Evolutionary conservation across 2,329 filamentous ascomycete species (phyloP).

Genomic region (Aspergillus fumigatiaffinis): DNA sequence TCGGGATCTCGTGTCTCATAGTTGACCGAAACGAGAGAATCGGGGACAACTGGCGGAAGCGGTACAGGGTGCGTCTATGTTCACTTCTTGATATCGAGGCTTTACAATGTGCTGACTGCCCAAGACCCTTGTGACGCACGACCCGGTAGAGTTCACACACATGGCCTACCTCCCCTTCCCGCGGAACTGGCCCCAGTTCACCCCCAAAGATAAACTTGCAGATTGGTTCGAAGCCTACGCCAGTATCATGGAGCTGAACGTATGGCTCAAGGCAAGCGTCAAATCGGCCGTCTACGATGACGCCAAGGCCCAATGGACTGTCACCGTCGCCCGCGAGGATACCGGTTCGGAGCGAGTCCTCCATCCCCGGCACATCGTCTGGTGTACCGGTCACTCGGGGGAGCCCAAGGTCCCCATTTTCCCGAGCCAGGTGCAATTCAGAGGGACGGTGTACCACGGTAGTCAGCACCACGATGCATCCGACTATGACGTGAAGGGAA

Average conservation of each 20-base stretch:
- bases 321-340: conserved; percentile 25
- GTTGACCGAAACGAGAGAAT: conserved; percentile 45
- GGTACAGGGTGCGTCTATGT: conserved; percentile 40
- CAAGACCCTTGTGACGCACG: conserved; percentile 38
- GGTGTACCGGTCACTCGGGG: conserved; percentile 45
- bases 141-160: conserved; percentile 39
- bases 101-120: background rate
- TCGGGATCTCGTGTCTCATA: conserved; percentile 40
- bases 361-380: conserved; percentile 45
- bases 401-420: conserved; percentile 42
- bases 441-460: conserved; percentile 44
- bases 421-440: conserved; percentile 38
- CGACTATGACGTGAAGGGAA: conserved; percentile 33
- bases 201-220: conserved; percentile 46
- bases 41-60: conserved; percentile 49
- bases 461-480: conserved; percentile 41
- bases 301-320: conserved; percentile 35
- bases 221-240: conserved; percentile 50
- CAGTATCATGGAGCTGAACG: conserved; percentile 48
- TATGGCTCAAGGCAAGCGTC: conserved; percentile 42
- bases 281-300: conserved; percentile 39
- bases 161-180: conserved; percentile 40
- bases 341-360: conserved; percentile 27
- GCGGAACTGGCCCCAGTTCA: conserved; percentile 42
- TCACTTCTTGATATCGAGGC: background rate